phyloP scores from a whole-genome alignment of 176 grass and related monocot genomes.

The Poa pratensis region DNA sequence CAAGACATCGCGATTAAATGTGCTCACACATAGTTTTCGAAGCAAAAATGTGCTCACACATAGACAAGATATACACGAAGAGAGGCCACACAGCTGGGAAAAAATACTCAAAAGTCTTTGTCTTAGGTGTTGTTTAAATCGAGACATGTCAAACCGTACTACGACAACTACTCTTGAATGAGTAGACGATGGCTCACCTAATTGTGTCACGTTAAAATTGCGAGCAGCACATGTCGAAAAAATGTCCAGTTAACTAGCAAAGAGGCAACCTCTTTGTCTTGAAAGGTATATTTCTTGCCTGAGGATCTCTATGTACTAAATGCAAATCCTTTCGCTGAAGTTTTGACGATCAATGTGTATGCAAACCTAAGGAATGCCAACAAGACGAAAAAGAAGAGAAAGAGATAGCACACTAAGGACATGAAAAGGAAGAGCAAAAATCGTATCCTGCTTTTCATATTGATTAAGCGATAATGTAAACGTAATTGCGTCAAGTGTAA shows the following conservation, averaged over 20 bases:
- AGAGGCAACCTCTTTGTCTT: background rate
- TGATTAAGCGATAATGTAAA: background rate
- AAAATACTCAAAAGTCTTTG: background rate
- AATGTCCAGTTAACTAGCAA: background rate
- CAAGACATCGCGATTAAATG: background rate
- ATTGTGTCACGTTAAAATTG: background rate
- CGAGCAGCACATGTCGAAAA: background rate
- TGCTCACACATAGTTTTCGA: background rate
- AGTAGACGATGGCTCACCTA: background rate
- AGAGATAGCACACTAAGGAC: background rate
- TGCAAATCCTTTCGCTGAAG: background rate
- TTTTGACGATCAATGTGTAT: background rate
- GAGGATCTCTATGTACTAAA: background rate
- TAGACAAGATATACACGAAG: background rate
- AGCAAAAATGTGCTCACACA: background rate
- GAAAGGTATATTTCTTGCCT: background rate
- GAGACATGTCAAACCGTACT: background rate
- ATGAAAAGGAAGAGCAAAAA: background rate
- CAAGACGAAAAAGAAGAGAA: background rate
- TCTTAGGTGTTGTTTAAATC: background rate
- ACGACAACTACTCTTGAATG: background rate
- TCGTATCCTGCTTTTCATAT: background rate
- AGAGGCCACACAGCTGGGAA: background rate
- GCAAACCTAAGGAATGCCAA: background rate
- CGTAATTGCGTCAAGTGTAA: too few relatives aligned